Evolutionary conservation across 179 eudicot species (phyloP), one percentile per base, ranked within the genome.

Genomic region (Amaranthus tricolor): DNA sequence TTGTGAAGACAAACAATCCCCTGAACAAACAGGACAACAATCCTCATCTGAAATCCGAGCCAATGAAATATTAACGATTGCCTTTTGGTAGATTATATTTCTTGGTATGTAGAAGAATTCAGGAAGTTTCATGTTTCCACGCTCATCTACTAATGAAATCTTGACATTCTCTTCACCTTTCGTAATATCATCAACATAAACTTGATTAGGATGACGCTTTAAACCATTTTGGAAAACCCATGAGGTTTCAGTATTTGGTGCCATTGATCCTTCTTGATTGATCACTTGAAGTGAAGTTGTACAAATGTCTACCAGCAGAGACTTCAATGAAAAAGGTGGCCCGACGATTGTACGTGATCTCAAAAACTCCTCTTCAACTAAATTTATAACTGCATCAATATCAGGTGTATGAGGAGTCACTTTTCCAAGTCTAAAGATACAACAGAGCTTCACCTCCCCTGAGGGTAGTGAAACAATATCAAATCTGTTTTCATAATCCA

Each of bases 1-100:
- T 6, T 79, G 47, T 0, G 81, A 83, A 21, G 90, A 81, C 47
- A 95, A 76, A 80, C 99, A 95, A 81, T 95, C 81, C 50, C 89
- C 92, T 43, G 78, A 77, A 77, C 99, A 95, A 45, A 66, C 70
- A 12, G 89, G 74, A 77, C 99, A 95, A 64, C 94, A 87, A 79
- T 86, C 85, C 62, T 87, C 90, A 69, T 89, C 91, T 55, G 90
- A 92, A 71, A 95, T 88, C 70, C 96, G 88, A 70, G 99, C 96
- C 79, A 95, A 83, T 51, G 99, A 87, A 74, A 89, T 81, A 70
- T 86, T 85, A 47, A 95, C 83, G 75, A 83, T 80, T 40, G 99
- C 99, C 82, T 86, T 89, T 75, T 91, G 95, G 73, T 85, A 93
- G 44, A 91, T 85, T 66, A 85, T 84, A 78, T 85, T 95, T 68